Evolutionary conservation across 805 yeast species (phyloP).

Genomic region (Candida parachauliodes): DNA sequence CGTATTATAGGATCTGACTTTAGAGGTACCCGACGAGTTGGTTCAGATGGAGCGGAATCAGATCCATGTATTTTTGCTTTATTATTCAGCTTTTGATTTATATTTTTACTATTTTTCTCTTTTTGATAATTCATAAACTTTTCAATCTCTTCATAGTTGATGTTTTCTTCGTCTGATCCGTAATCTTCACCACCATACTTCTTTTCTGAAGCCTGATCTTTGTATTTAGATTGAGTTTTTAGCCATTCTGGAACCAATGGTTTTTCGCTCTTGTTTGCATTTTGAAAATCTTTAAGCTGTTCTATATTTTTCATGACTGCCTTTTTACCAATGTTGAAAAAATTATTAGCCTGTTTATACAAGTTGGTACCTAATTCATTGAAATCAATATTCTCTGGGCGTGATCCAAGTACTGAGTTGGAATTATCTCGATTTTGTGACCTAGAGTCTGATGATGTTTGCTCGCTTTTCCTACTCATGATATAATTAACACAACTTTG

Average conservation of each 20-base stretch:
- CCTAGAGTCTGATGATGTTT: slow-evolving; percentile 8
- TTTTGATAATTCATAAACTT: slow-evolving; percentile 34
- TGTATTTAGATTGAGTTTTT: slow-evolving; percentile 52
- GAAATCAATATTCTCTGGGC: slow-evolving; percentile 26
- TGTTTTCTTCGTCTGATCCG: slow-evolving; percentile 46
- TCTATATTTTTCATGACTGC: slow-evolving; percentile 62
- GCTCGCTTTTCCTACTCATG: slow-evolving; percentile 46
- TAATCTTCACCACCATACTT: slow-evolving; percentile 38
- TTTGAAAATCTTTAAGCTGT: slow-evolving; percentile 38
- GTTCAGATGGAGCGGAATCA: no score
- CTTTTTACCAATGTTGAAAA: slow-evolving; percentile 56
- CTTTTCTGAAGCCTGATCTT: slow-evolving; percentile 34
- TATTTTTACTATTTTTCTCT: slow-evolving; percentile 30
- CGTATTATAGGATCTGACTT: background rate
- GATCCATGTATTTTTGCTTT: background rate
- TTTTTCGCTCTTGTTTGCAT: slow-evolving; percentile 20
- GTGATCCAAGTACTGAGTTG: slow-evolving; percentile 5
- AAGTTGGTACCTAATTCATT: slow-evolving; percentile 55
- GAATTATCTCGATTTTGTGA: background rate
- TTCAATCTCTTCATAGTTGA: slow-evolving; percentile 40
- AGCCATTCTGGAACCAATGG: slow-evolving; percentile 69
- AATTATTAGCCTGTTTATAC: slow-evolving; percentile 54
- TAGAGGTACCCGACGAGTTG: background rate
- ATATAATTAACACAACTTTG: slow-evolving; percentile 63
- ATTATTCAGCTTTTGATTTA: slow-evolving; percentile 10